Evolutionary conservation across 2,329 filamentous ascomycete genomes (phyloP), one percentile per base, ranked within the genome.

Genomic region (Colletotrichum sansevieriae): DNA sequence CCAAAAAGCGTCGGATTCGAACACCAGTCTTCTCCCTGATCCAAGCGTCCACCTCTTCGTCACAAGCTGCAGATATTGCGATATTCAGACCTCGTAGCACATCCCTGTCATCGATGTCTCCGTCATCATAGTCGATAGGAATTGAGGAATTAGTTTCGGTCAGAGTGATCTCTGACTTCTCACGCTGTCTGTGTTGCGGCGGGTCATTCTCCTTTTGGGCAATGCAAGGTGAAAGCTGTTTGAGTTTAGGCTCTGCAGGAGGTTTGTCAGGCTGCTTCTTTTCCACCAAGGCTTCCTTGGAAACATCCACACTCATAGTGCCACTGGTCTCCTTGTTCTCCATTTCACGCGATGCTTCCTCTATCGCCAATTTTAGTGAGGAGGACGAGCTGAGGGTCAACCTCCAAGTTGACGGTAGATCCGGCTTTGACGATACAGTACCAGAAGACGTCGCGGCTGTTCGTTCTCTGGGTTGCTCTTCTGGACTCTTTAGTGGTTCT

Each of bases 51-150:
- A 88, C 81, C 41, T 82, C 77, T 63, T 86, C 82, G 63, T 89
- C 83, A 57, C 86, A 87, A 4, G 87, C 87, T 11, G 87, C 87
- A 5, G 84, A 84, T 35, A 85, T 82, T 5, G 86, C 86, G 44
- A 89, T 82, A 68, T 85, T 84, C 11, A 90, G 76, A 0, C 87
- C 87, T 58, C 82, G 80, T 56, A 89, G 80, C 3, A 89, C 83
- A 72, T 87, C 84, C 52, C 81, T 79, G 72, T 88, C 83, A 25
- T 76, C 76, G 35, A 87, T 82, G 41, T 79, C 74, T 12, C 72
- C 71, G 63, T 83, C 80, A 8, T 80, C 77, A n/a, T 77, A 72
- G 33, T 79, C 78, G 18, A 70, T 76, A 75, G 25, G 46, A 25
- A 73, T 70, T 9, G 52, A 51, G 20, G 8, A 47, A 15, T 71